Evolutionary conservation across 2,329 filamentous ascomycete genomes (phyloP), one percentile per base, ranked within the genome.

Genomic region (Boeremia lycopersici): DNA sequence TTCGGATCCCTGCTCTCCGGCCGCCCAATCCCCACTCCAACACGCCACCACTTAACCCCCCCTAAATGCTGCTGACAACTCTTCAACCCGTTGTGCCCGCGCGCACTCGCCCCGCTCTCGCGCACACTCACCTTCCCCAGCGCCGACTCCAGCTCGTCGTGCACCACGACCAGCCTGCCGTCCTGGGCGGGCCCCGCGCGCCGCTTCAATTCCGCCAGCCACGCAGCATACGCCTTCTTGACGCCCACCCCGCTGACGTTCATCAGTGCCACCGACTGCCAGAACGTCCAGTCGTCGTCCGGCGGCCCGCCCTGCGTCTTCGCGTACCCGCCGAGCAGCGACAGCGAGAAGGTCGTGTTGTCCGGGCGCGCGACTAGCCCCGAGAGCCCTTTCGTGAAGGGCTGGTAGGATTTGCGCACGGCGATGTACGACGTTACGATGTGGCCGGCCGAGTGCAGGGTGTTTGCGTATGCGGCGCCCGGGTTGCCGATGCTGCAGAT

Each of bases 401-500:
- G 72, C 48, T 52, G 61, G 61, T 64, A 78, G 54, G 30, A 36
- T 35, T 71, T 71, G 3, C 59, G 59, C 3, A 39, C 33, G 0
- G 61, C 47, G 46, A 71, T 61, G 45, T 65, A 59, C 48, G 84
- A 79, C 61, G 96, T 84, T 40, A 91, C 84, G 51, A 86, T 84
- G 78, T 98, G 93, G 10, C 93, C 95, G 12, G 92, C 91, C 23
- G 88, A 93, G 77, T 98, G 95, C 7, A 93, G 86, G 17, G 90
- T 96, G 60, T 88, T 82, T 61, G 85, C 84, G 75, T 93, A 93
- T 19, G 77, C 72, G 2, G 86, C 79, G 52, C 67, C 65, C 6
- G 90, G 91, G 67, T 98, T 98, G 63, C 95, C 95, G 59, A 99
- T 84, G 59, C 91, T 95, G 78, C 92, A 84, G 67, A 98, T 82